Conservation (phyloP, 2,329 filamentous ascomycete genomes). For the Diaporthe destruens region DNA sequence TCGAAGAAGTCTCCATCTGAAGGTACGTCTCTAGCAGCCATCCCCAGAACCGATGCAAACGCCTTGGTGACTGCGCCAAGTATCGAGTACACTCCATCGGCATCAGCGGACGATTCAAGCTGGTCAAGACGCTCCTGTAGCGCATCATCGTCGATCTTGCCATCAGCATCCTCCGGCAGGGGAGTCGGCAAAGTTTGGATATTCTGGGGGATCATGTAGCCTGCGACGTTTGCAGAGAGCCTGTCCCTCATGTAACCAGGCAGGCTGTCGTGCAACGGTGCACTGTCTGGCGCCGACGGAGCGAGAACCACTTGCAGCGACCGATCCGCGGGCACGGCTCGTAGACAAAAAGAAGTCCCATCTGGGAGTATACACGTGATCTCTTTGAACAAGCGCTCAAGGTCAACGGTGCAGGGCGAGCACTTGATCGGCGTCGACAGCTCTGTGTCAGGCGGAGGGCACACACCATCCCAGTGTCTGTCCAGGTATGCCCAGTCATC, state of each 20-base stretch:
- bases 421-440: slow-evolving; percentile 57
- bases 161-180: slow-evolving; percentile 50
- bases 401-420: slow-evolving; percentile 51
- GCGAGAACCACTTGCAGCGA: slow-evolving; percentile 22
- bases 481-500: slow-evolving; percentile 58
- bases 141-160: slow-evolving; percentile 38
- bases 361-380: slow-evolving; percentile 10
- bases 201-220: slow-evolving; percentile 54
- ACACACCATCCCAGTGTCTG: slow-evolving; percentile 64
- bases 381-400: slow-evolving; percentile 45
- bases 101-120: not conserved
- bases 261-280: slow-evolving; percentile 27
- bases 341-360: slow-evolving; percentile 43
- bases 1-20: slow-evolving; percentile 63
- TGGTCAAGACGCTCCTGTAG: slow-evolving; percentile 21
- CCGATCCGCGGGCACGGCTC: slow-evolving; percentile 43
- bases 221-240: slow-evolving; percentile 46
- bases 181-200: slow-evolving; percentile 52
- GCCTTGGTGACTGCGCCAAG: slow-evolving; percentile 57
- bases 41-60: slow-evolving; percentile 60
- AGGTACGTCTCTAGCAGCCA: slow-evolving; percentile 54
- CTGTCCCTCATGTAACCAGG: slow-evolving; percentile 34
- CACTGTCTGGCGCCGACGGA: not conserved
- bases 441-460: slow-evolving; percentile 61
- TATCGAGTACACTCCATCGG: slow-evolving; percentile 44